Evolutionary conservation across 768 basidiomycete species (phyloP).

Genomic region (Rhodotorula paludigena): DNA sequence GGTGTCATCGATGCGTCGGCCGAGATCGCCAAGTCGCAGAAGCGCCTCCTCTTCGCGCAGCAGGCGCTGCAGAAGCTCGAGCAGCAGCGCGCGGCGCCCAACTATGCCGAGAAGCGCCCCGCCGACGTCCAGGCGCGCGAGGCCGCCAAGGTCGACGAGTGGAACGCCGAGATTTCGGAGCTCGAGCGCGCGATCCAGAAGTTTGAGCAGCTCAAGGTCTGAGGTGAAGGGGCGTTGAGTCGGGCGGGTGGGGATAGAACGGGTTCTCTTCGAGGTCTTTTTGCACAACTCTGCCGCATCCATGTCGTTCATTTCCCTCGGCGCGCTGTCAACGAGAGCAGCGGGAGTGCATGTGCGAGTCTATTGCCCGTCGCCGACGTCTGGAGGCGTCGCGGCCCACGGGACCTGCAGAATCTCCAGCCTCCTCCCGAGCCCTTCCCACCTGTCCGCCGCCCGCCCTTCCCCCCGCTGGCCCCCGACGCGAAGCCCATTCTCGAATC

Average conservation of each 20-base stretch:
- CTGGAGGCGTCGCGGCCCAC: not conserved
- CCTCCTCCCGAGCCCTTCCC: constrained; percentile 7
- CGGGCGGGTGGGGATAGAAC: too few species aligned
- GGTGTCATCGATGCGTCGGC: constrained; percentile 82
- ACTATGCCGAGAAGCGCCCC: constrained; percentile 76
- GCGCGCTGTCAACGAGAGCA: too few species aligned
- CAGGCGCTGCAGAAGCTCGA: constrained; percentile 67
- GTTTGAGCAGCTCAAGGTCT: constrained; percentile 18
- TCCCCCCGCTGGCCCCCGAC: not conserved
- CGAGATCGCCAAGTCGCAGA: constrained; percentile 82
- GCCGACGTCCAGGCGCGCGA: constrained; percentile 72
- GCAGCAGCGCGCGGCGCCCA: constrained; percentile 56
- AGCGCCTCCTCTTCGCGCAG: constrained; percentile 72
- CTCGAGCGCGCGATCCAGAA: constrained; percentile 26
- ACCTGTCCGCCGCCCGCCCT: not conserved
- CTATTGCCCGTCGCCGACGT: not conserved
- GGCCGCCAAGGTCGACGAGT: constrained; percentile 30
- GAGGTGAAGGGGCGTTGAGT: too few species aligned
- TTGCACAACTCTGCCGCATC: too few species aligned
- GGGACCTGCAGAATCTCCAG: constrained; percentile 11
- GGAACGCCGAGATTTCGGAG: constrained; percentile 22
- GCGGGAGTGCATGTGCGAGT: not conserved
- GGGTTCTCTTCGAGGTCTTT: not conserved
- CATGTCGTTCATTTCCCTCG: too few species aligned
- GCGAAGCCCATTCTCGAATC: not conserved